Evolutionary conservation across 2,329 filamentous ascomycete genomes (phyloP).

Genomic region (Emergomyces pasteurianus): DNA sequence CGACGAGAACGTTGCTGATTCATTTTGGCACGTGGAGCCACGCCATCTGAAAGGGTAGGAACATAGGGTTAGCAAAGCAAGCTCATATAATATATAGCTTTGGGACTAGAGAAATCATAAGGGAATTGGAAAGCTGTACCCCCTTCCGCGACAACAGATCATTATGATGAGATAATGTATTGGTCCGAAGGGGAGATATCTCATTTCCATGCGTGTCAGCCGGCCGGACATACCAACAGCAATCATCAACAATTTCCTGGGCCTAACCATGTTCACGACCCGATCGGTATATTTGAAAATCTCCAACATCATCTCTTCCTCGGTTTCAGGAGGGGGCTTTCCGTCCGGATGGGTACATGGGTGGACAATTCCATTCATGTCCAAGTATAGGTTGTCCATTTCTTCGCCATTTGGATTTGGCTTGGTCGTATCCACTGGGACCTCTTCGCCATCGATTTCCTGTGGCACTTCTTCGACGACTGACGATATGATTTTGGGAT

Average conservation of each 20-base stretch:
- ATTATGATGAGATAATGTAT: conserved; percentile 18
- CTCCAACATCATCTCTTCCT: conserved; percentile 99
- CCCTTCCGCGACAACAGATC: conserved; percentile 20
- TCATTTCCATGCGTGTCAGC: conserved; percentile 5
- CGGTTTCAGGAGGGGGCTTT: conserved; percentile 74
- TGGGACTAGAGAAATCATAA: background rate
- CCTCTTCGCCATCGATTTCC: conserved; percentile 67
- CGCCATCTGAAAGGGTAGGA: conserved; percentile 54
- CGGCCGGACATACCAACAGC: conserved; percentile 56
- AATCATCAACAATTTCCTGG: conserved; percentile 91
- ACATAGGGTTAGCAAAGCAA: conserved; percentile 16
- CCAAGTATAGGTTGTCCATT: conserved; percentile 93
- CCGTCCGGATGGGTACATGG: conserved; percentile 97
- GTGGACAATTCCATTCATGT: conserved; percentile 99
- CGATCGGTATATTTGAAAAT: conserved; percentile 98
- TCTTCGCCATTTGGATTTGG: conserved; percentile 96
- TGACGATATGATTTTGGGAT: conserved; percentile 89
- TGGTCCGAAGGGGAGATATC: conserved; percentile 16
- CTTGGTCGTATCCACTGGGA: conserved; percentile 72
- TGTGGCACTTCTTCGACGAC: conserved; percentile 78
- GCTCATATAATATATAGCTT: background rate
- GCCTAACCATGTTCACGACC: conserved; percentile 96
- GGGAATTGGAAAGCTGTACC: conserved; percentile 14
- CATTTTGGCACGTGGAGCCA: conserved; percentile 97
- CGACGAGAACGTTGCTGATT: conserved; percentile 95